A percentile compares a stretch with the other conserved stretches of the same genome.
These are phyloP conservation scores for Pholiota microspora DNA, from an alignment of 768 basidiomycete species.

Conservation along the genomic window DNA sequence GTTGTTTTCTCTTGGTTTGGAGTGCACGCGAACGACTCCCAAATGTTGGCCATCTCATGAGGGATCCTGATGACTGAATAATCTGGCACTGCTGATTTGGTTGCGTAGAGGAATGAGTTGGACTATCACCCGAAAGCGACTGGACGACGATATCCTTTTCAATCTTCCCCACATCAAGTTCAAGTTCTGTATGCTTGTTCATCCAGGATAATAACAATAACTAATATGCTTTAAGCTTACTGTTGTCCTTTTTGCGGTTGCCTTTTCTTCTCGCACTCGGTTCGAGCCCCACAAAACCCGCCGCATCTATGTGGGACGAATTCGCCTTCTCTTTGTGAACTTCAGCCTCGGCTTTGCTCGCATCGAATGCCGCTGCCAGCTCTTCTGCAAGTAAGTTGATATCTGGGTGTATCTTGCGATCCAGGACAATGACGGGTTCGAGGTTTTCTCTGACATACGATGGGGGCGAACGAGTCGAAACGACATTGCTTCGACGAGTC, in stretches of 20 bases:
- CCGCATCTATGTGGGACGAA: constrained; percentile 3
- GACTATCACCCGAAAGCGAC: neutral
- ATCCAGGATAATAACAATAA: neutral
- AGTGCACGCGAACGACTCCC: constrained; percentile 10
- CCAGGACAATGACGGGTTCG: constrained; percentile 4
- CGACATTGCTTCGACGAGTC: neutral
- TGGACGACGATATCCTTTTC: constrained; percentile 2
- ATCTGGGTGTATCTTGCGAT: constrained; percentile 38
- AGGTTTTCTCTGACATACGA: neutral
- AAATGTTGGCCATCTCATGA: constrained; percentile 16
- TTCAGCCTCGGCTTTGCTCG: neutral
- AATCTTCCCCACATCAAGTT: neutral
- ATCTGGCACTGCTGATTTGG: neutral
- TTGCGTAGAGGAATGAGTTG: neutral
- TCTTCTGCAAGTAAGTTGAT: constrained; percentile 30
- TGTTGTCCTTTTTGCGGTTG: constrained; percentile 7
- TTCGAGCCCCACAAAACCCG: constrained; percentile 17
- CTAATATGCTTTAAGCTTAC: constrained; percentile 3
- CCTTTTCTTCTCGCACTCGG: constrained; percentile 14
- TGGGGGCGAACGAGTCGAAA: neutral
- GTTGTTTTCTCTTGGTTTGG: neutral
- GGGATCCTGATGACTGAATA: neutral
- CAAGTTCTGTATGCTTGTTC: constrained; percentile 6
- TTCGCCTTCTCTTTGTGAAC: constrained; percentile 3
- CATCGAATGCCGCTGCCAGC: constrained; percentile 4